A percentile compares a stretch with the other conserved stretches of the same genome.
These are phyloP conservation scores for Zychaea mexicana DNA, from an alignment of 371 early-diverging fungal genomes.

Conservation along the genomic window DNA sequence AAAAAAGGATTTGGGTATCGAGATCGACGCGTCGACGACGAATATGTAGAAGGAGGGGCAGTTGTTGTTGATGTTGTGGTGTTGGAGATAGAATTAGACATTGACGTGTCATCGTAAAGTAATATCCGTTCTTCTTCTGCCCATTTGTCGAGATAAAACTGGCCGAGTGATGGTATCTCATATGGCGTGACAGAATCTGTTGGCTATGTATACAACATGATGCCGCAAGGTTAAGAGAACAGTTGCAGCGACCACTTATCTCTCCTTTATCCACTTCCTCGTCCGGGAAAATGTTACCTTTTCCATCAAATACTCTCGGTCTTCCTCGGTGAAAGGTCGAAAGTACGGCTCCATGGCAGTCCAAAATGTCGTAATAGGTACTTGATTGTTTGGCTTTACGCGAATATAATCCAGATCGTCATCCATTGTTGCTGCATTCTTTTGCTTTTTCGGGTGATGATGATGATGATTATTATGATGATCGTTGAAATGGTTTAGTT, in stretches of 20 bases:
- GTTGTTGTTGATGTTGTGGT: no score
- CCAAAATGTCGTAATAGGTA: conserved; percentile 83
- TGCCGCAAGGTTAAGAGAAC: no score
- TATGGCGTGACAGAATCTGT: conserved; percentile 73
- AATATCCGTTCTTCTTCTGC: conserved; percentile 71
- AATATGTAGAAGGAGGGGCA: background rate
- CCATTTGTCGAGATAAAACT: conserved; percentile 79
- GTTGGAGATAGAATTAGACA: no score
- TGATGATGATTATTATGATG: background rate
- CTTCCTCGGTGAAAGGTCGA: conserved; percentile 77
- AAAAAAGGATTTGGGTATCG: background rate
- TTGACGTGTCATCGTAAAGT: background rate
- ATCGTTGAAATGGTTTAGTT: no score
- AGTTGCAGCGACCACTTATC: no score
- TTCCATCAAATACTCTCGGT: conserved; percentile 67
- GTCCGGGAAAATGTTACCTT: conserved; percentile 30
- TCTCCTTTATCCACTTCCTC: no score
- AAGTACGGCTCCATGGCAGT: conserved; percentile 84
- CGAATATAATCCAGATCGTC: conserved; percentile 44
- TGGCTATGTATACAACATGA: conserved; percentile 9
- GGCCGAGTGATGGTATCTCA: conserved; percentile 77
- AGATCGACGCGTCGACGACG: background rate
- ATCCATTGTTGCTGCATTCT: background rate
- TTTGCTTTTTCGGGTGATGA: conserved; percentile 9
- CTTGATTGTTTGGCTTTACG: conserved; percentile 64